A percentile compares a stretch with the other conserved stretches of the same genome.
Evolutionary conservation across 2,329 filamentous ascomycete species (phyloP).

Genomic region (Hirsutella minnesotensis): DNA sequence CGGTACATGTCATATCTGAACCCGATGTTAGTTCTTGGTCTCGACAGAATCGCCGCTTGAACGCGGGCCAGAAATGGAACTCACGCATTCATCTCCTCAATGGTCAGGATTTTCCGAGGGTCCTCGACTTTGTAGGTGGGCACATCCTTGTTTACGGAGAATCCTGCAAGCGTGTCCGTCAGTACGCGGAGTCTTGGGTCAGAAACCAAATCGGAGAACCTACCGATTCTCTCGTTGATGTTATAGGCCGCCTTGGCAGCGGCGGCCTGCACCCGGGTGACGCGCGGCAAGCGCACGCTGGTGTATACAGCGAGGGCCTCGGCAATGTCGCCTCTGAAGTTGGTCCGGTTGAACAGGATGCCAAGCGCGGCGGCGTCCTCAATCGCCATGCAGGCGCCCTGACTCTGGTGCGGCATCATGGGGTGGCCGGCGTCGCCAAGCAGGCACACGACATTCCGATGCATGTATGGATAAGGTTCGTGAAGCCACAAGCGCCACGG

Average conservation of each 20-base stretch:
- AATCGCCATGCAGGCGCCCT: constrained; percentile 55
- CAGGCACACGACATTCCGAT: constrained; percentile 39
- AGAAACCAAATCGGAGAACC: constrained; percentile 2
- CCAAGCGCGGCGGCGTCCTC: constrained; percentile 52
- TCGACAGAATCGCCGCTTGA: too few species aligned
- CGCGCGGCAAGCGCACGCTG: constrained; percentile 40
- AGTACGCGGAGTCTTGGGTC: not conserved
- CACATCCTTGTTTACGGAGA: constrained; percentile 46
- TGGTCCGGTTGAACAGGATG: constrained; percentile 40
- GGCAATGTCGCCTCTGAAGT: constrained; percentile 34
- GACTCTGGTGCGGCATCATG: constrained; percentile 56
- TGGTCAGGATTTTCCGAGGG: constrained; percentile 48
- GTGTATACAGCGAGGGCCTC: constrained; percentile 39
- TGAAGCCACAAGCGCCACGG: constrained; percentile 55
- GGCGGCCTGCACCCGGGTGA: constrained; percentile 42
- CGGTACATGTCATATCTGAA: constrained; percentile 45
- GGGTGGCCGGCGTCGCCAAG: constrained; percentile 57
- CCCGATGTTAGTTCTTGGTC: not conserved
- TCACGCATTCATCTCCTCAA: constrained; percentile 58
- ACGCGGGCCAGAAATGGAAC: constrained; percentile 9
- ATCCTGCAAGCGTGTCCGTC: constrained; percentile 26
- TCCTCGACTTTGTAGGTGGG: constrained; percentile 50
- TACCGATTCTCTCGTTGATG: constrained; percentile 51
- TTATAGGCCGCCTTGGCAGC: constrained; percentile 47
- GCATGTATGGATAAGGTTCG: constrained; percentile 45